Conservation (phyloP, 2,329 filamentous ascomycete genomes). For the Ascochyta viciae-villosae region DNA sequence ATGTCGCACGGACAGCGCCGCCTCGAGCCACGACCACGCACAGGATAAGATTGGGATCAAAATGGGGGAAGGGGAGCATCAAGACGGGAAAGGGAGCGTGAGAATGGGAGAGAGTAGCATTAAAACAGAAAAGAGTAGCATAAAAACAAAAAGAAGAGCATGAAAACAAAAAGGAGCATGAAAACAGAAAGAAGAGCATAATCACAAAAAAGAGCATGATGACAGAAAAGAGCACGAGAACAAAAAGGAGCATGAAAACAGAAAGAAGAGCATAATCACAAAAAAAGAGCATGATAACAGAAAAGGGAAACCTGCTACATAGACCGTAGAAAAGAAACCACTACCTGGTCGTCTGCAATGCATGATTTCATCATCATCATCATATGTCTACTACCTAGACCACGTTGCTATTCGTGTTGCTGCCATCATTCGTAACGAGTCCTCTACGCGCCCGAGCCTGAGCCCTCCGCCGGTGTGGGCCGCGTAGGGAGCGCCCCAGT, state of each 20-base stretch:
- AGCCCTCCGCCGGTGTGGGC: conserved; percentile 56
- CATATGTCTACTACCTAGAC: conserved; percentile 35
- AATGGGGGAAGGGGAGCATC: no score
- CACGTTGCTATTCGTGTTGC: conserved; percentile 40
- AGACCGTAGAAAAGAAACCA: conserved; percentile 34
- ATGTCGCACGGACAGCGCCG: conserved; percentile 23
- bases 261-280: no score
- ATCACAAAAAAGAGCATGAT: no score
- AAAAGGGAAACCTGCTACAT: conserved; percentile 23
- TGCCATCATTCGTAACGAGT: conserved; percentile 31
- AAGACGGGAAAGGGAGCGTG: no score
- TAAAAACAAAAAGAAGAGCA: no score
- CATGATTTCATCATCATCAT: conserved; percentile 38
- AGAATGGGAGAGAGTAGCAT: no score
- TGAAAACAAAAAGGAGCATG: no score
- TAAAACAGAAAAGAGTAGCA: no score
- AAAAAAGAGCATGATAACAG: neutral
- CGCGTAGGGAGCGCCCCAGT: conserved; percentile 76
- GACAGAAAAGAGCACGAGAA: no score
- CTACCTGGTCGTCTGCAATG: conserved; percentile 33
- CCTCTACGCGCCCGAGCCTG: conserved; percentile 38
- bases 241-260: no score
- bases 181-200: no score
- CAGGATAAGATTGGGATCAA: neutral
- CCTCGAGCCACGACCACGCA: conserved; percentile 3